A percentile compares a stretch with the other conserved stretches of the same genome.
These are phyloP conservation scores for Licmophora abbreviata DNA, from an alignment of 108 stramenopile genomes.

Conservation along the genomic window DNA sequence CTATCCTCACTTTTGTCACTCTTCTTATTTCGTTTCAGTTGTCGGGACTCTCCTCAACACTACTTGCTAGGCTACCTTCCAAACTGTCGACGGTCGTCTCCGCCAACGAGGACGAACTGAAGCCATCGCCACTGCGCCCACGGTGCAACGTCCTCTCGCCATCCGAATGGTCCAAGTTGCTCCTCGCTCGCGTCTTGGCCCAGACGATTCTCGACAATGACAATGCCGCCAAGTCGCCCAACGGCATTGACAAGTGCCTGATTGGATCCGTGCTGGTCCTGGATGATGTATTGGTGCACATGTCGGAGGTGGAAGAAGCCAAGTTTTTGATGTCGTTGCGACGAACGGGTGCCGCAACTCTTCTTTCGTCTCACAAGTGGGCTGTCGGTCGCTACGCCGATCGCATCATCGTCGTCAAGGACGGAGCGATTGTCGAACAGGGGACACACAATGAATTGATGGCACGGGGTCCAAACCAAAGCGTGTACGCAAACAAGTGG, in stretches of 20 bases:
- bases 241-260: constrained; percentile 52
- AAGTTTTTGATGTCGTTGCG: constrained; percentile 53
- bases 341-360: constrained; percentile 66
- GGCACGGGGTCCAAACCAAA: constrained; percentile 64
- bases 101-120: constrained; percentile 72
- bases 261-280: constrained; percentile 73
- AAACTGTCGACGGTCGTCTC: constrained; percentile 71
- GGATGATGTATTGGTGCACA: constrained; percentile 63
- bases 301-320: constrained; percentile 73
- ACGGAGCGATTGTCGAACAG: constrained; percentile 75
- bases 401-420: constrained; percentile 62
- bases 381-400: constrained; percentile 77
- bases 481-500: constrained; percentile 80
- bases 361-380: constrained; percentile 73
- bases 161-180: constrained; percentile 76
- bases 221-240: constrained; percentile 34
- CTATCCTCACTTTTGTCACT: background rate
- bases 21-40: constrained; percentile 22
- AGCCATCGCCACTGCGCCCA: constrained; percentile 50
- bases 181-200: constrained; percentile 64
- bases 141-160: constrained; percentile 55
- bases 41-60: constrained; percentile 54
- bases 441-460: constrained; percentile 78
- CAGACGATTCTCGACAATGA: constrained; percentile 76
- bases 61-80: constrained; percentile 56